Evolutionary conservation across 768 basidiomycete genomes (phyloP), one percentile per base, ranked within the genome.

Genomic region (Mrakia frigida): DNA sequence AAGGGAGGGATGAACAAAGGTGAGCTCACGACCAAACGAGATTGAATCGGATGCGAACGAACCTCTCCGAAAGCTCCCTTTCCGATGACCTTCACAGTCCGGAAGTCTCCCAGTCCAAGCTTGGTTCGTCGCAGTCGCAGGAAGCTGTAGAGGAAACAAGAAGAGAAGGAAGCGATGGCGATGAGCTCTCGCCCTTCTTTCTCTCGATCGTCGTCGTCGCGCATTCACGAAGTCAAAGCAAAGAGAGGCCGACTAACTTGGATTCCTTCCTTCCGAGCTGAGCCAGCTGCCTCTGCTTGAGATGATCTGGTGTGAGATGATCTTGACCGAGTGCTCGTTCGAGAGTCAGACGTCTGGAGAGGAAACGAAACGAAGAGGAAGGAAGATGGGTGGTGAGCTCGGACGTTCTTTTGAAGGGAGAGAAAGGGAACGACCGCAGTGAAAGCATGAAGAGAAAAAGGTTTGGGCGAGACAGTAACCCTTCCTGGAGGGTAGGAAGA

Each of bases 41-140:
- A 4, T 39, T n/a, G 4, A 35, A 5, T 31, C 61, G 21, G 25
- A 28, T 2, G 21, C 6, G 11, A 5, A 83, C 88, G 53, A 81
- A 93, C 94, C 86, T 99, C 96, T 82, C 97, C 95, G 81, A 99
- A 99, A 25, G 97, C 97, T 78, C 97, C 97, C 84, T 97, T 98
- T 31, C 97, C 97, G 80, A 99, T 99, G 65, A 99, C 94, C 83
- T 98, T 98, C 81, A 99, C 93, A 6, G 96, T 98, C 79, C 90
- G 87, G 85, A 99, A 99, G 84, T 98, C 91, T 78, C 91, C 89
- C 76, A 98, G 85, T 3, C 94, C 93, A 16, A 99, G 87, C 81
- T 92, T 92, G 39, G 97, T 98, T 70, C 96, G 87, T 74, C 90
- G 87, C 71, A 98, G 86, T 14, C 97, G 89, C 76, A 99, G 87